Conservation (phyloP, 2,329 filamentous ascomycete genomes). For the Fusarium newnesense region DNA sequence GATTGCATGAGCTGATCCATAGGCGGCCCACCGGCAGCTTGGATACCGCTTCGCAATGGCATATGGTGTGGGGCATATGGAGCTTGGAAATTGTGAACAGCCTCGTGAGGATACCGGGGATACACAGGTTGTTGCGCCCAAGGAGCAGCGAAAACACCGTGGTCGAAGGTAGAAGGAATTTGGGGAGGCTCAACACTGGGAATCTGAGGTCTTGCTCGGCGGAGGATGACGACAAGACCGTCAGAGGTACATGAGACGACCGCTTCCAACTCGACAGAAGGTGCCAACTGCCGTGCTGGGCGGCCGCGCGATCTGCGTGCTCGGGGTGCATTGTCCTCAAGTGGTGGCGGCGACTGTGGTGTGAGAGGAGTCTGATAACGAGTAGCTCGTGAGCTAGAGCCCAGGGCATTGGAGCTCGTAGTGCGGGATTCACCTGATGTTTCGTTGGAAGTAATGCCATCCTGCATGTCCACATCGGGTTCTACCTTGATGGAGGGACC, state of each 20-base stretch:
- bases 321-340: slow-evolving; percentile 1
- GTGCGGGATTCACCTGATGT: slow-evolving; percentile 25
- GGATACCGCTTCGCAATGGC: slow-evolving; percentile 56
- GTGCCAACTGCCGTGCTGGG: slow-evolving; percentile 41
- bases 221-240: slow-evolving; percentile 83
- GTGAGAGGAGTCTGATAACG: slow-evolving; percentile 32
- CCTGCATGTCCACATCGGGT: slow-evolving; percentile 41
- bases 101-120: slow-evolving; percentile 55
- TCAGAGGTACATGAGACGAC: slow-evolving; percentile 94
- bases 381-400: slow-evolving; percentile 4
- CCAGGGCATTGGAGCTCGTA: slow-evolving; percentile 18
- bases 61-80: slow-evolving; percentile 57
- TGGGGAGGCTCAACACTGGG: slow-evolving; percentile 64
- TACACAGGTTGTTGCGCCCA: slow-evolving; percentile 77
- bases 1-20: slow-evolving; percentile 77
- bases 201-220: slow-evolving; percentile 77
- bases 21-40: slow-evolving; percentile 63
- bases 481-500: slow-evolving; percentile 52
- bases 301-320: slow-evolving; percentile 4
- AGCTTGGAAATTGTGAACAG: slow-evolving; percentile 30
- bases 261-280: slow-evolving; percentile 79
- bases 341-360: slow-evolving; percentile 17
- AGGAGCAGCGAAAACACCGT: slow-evolving; percentile 81
- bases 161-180: slow-evolving; percentile 59
- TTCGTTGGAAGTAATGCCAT: slow-evolving; percentile 10